Percentiles rank a stretch among this genome's conserved stretches.
phyloP scores from a whole-genome alignment of 2,329 filamentous ascomycete genomes.

The Aspergillus unguis region DNA sequence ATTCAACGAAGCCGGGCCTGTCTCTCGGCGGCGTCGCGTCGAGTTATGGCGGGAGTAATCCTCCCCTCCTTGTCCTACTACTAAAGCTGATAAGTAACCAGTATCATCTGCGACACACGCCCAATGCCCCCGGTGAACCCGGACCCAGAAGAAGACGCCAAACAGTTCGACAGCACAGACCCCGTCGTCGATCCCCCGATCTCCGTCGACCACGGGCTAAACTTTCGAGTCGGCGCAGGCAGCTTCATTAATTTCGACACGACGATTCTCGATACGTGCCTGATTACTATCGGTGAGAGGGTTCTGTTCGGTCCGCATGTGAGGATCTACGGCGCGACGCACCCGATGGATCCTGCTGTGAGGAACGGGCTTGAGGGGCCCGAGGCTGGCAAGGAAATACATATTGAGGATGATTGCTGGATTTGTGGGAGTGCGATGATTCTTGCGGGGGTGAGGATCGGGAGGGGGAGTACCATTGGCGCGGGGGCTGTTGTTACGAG shows the following conservation, averaged over 20 bases:
- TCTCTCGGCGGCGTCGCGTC: constrained; percentile 23
- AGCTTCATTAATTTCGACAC: constrained; percentile 52
- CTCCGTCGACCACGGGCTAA: constrained; percentile 63
- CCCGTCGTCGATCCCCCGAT: constrained; percentile 61
- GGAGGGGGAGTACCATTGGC: constrained; percentile 41
- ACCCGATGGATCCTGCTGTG: constrained; percentile 50
- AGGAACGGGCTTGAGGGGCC: constrained; percentile 43
- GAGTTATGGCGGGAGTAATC: constrained; percentile 29
- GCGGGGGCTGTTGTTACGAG: constrained; percentile 42
- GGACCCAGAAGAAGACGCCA: constrained; percentile 21
- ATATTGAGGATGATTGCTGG: constrained; percentile 49
- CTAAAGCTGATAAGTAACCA: neutral
- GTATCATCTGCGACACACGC: constrained; percentile 24
- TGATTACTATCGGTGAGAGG: constrained; percentile 52
- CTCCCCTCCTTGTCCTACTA: no score
- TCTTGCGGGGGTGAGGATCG: constrained; percentile 43
- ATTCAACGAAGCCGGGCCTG: constrained; percentile 25
- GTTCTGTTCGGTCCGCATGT: constrained; percentile 55
- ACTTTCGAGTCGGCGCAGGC: constrained; percentile 56
- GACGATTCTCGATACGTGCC: constrained; percentile 48
- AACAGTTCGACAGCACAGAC: constrained; percentile 32
- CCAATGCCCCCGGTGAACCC: constrained; percentile 21
- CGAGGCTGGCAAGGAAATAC: constrained; percentile 50
- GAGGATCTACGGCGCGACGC: constrained; percentile 52
- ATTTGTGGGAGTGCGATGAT: constrained; percentile 48